A percentile compares a stretch with the other conserved stretches of the same genome.
Conservation (phyloP, 495 filamentous ascomycete genomes). For the Chlorociboria aeruginascens region DNA sequence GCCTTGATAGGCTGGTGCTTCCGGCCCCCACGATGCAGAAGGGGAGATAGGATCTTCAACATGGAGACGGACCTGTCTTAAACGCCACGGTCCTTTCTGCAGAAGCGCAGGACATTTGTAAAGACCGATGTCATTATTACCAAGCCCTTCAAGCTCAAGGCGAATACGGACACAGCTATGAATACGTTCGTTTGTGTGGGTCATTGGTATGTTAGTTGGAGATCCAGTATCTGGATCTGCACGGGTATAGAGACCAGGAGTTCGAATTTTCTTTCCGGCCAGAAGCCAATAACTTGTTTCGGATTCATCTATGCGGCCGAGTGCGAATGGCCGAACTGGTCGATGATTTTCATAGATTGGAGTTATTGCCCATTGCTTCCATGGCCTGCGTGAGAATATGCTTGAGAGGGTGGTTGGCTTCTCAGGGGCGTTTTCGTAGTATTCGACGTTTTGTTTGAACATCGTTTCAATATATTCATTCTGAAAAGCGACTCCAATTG, state of each 20-base stretch:
- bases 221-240: conserved; percentile 36
- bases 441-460: conserved; percentile 31
- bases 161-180: conserved; percentile 50
- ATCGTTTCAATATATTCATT: conserved; percentile 39
- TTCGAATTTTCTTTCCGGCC: conserved; percentile 37
- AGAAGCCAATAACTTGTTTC: conserved; percentile 37
- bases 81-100: conserved; percentile 25
- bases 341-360: conserved; percentile 34
- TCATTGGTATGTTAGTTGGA: conserved; percentile 31
- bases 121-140: conserved; percentile 37
- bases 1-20: neutral
- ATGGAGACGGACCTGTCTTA: conserved; percentile 17
- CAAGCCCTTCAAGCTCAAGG: conserved; percentile 40
- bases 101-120: conserved; percentile 43
- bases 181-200: conserved; percentile 51
- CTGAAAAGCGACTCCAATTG: conserved; percentile 46
- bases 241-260: conserved; percentile 46
- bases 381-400: conserved; percentile 5
- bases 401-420: conserved; percentile 6
- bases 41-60: conserved; percentile 26
- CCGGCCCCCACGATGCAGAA: conserved; percentile 24
- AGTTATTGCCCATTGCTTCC: conserved; percentile 30
- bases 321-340: conserved; percentile 43
- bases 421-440: conserved; percentile 24
- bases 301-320: conserved; percentile 41